phyloP scores from a whole-genome alignment of 257 asterid genomes.

The Parsonsia alboflavescens region DNA sequence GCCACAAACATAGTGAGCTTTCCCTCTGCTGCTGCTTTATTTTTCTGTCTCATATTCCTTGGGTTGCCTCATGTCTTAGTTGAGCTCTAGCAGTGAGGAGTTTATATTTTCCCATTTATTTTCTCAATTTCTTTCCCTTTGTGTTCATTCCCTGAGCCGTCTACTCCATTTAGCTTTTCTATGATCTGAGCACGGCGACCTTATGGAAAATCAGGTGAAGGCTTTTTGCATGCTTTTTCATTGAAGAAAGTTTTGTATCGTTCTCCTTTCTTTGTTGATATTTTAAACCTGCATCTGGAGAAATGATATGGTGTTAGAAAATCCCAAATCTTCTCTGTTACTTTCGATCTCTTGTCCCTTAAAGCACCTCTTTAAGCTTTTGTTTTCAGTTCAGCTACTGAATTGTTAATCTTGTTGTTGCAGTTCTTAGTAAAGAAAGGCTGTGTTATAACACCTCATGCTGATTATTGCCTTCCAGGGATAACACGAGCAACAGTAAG shows the following conservation, averaged over 20 bases:
- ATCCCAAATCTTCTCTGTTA: not conserved
- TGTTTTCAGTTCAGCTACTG: not conserved
- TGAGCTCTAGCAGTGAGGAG: not conserved
- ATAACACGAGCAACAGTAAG: constrained; percentile 82
- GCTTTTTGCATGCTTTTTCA: not conserved
- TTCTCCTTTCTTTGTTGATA: not conserved
- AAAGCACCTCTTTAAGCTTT: not conserved
- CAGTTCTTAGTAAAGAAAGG: constrained; percentile 88
- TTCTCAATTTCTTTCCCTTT: not conserved
- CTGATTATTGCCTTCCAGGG: constrained; percentile 94
- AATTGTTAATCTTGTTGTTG: constrained; percentile 15
- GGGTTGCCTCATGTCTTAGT: not conserved
- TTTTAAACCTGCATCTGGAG: not conserved
- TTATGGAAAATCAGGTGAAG: not conserved
- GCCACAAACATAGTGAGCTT: constrained; percentile 82
- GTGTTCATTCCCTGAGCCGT: not conserved
- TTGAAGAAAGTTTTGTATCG: not conserved
- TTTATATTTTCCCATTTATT: not conserved
- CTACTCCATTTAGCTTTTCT: not conserved
- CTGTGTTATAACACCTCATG: constrained; percentile 65
- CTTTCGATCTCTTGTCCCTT: not conserved
- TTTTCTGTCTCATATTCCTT: not conserved
- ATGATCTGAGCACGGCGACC: not conserved
- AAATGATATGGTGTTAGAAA: not conserved
- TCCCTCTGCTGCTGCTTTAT: not conserved